Conservation (phyloP, 768 basidiomycete species). For the Phylloporus sp. region DNA sequence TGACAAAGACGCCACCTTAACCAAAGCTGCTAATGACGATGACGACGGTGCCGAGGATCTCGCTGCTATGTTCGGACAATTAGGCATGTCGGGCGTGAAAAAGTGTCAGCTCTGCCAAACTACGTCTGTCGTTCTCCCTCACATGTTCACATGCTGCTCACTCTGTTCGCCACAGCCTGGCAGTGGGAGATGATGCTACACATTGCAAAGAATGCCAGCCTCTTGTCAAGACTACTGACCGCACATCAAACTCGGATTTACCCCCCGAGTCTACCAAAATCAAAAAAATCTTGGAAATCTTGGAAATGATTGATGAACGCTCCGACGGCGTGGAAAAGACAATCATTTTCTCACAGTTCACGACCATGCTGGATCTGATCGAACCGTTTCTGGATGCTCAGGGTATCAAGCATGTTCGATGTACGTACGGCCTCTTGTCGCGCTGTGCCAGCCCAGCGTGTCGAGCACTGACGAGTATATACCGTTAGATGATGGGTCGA, state of each 20-base stretch:
- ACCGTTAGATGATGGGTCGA: conserved; percentile 77
- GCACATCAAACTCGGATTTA: conserved; percentile 26
- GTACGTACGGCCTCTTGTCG: conserved; percentile 45
- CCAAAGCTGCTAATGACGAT: conserved; percentile 48
- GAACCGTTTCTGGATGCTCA: conserved; percentile 74
- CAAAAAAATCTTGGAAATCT: conserved; percentile 69
- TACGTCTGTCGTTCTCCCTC: conserved; percentile 42
- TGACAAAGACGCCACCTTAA: conserved; percentile 74
- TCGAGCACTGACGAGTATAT: conserved; percentile 4
- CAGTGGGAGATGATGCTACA: conserved; percentile 25
- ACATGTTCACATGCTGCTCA: not conserved
- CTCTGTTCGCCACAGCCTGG: conserved; percentile 10
- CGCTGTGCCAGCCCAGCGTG: not conserved
- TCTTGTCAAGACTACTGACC: conserved; percentile 43
- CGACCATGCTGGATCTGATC: conserved; percentile 79
- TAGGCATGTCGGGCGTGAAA: conserved; percentile 52
- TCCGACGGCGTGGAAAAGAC: conserved; percentile 75
- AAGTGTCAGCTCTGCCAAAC: conserved; percentile 79
- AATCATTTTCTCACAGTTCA: conserved; percentile 94
- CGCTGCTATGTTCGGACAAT: conserved; percentile 61
- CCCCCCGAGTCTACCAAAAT: conserved; percentile 84
- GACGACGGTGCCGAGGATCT: conserved; percentile 69
- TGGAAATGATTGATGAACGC: conserved; percentile 57
- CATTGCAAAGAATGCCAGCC: conserved; percentile 60
- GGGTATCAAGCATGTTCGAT: conserved; percentile 73